Evolutionary conservation across 164 flowering plant genomes (phyloP), one percentile per base, ranked within the genome.

Genomic region (Vitis rotundifolia): DNA sequence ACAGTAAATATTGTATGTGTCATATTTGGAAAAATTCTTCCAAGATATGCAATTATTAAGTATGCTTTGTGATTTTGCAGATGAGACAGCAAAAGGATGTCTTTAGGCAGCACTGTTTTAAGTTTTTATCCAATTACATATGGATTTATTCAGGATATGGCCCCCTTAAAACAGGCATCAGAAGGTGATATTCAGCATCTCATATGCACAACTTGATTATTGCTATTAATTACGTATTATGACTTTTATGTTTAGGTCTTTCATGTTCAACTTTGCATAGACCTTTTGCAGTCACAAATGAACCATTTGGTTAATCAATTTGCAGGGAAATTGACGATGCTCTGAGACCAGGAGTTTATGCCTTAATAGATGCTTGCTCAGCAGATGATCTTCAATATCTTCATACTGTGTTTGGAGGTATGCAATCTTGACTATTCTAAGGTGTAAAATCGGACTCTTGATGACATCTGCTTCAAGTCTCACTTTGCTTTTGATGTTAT

Each of bases 241-340:
- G 26, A 44, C 63, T 13, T 26, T n/a, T 57, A 29, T 49, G 8
- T 66, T 49, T 37, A 37, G 44, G 3, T 28, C 59, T 8, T 0
- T 26, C 14, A 52, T 26, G 15, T 59, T 52, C 26, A 47, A 22
- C 13, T 59, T 28, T 59, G 31, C 18, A 18, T 11, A 55, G 18
- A 55, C 7, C n/a, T 11, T 59, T 3, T 19, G 18, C 31, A 26
- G 18, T 8, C 63, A 60, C 3, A 28, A 26, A 4, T 10, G 51
- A 67, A 56, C 29, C 18, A 6, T 58, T 51, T 19, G 54, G 8
- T 54, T 47, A 12, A 47, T 64, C 18, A 58, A 56, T 61, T 67
- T 75, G 64, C 88, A 92, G 99, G 85, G 97, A 94, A 77, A 77
- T 92, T 65, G 97, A 92, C 66, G 99, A 90, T 76, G 91, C 97